Base-by-base conservation (phyloP, 768 basidiomycete species). In the Hemileccinum rubropunctum region DNA sequence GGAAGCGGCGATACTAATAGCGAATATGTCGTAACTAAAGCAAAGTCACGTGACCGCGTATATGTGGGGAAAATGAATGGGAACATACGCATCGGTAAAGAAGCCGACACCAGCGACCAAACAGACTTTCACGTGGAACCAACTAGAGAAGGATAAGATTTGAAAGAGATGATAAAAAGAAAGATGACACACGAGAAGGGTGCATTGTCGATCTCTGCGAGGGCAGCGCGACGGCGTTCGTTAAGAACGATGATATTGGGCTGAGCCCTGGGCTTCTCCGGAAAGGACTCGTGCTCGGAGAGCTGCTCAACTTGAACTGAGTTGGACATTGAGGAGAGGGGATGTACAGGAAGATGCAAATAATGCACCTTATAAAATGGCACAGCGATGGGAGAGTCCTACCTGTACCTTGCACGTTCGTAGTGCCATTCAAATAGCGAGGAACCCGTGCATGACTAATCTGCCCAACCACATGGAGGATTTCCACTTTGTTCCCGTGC, bases 201-300 rank as follows among this genome's bases (percentile, higher is more conserved):
- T 37, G 93, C 93, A 53, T 88, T 84, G 70, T 95, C 93, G 52
- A 95, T 80, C 66, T 95, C 90, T 12, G 84, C 79, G 36, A 97
- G 77, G 28, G 94, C 92, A 32, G 82, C 83, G 15, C 88, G 79
- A 54, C 93, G 82, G 43, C 83, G 80, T 64, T 87, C 82, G 62
- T 87, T 84, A 38, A 89, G 78, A 13, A 59, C 65, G 54, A 66
- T 23, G 60, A 73, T 55, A 59, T 73, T 53, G 62, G 65, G 1
- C 35, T 39, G 42, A 0, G 4, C 7, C 8, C 26, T 47, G 8
- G 23, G 21, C 47, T 69, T 71, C 26, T 69, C 66, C 3, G 52
- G 47, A 37, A 63, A 67, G 4, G 69, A 70, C 5, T 20, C 69
- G 14, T 59, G 63, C 14, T 64, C 67, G 20, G 69, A 68, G 27